Base-by-base conservation (phyloP, 1,284 basidiomycete species). In the Cerioporus squamosus region DNA sequence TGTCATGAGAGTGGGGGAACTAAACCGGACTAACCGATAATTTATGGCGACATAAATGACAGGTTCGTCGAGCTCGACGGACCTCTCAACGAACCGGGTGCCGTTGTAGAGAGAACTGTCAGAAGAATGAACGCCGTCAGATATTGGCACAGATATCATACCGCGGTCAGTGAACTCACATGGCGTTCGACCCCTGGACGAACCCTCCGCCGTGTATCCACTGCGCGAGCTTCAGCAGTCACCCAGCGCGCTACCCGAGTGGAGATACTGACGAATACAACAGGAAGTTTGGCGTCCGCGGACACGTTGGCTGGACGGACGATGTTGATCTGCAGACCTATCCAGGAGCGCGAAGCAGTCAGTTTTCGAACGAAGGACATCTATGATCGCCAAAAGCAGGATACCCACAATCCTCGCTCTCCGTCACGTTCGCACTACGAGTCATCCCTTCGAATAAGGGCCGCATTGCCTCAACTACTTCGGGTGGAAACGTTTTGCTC, bases 31-130 rank as follows among this genome's bases (percentile, higher is more conserved):
- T 57, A 12, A 69, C 68, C 84, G 77, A 65, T 86, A 85, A 66
- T 87, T 86, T 72, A 84, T 75, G 42, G 81, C 79, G 18, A 83
- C 81, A 55, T 81, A 81, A 50, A 87, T 72, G 22, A 83, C 73
- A 0, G 83, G 82, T 55, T 77, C 70, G 23, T 74, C 75, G 17
- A 83, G 62, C 7, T 67, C 69, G 12, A 83, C 70, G 2, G 84
- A 84, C 14, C 79, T 77, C 22, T 75, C 66, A 3, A 86, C 82
- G 44, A 86, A 79, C 8, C 48, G 44, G 1, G 44, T 69, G 0
- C 65, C 61, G 33, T 60, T 33, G 59, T 66, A 69, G 18, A 40
- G 29, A 29, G 29, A 29, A 10, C 29, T 40, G 39, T 23, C 20
- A 47, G 53, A 22, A 45, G 61, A 48, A 18, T 36, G 3, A 55